These are phyloP conservation scores for Tubosaeta brunneosetosa DNA, from an alignment of 768 basidiomycete species.

Conservation along the genomic window DNA sequence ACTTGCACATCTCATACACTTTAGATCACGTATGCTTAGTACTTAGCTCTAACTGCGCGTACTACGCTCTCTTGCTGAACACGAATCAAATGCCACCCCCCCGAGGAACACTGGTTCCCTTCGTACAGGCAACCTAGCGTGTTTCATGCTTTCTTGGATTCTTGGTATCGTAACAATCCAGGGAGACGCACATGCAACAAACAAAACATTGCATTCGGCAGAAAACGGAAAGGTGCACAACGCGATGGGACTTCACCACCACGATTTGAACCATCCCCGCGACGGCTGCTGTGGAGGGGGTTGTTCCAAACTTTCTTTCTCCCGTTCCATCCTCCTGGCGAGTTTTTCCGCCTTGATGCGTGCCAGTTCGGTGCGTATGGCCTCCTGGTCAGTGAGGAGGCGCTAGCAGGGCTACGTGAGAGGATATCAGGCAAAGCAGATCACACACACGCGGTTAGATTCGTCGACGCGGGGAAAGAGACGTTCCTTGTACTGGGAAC, in stretches of 20 bases:
- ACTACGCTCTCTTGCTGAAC: too few species aligned
- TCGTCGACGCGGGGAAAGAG: conserved; percentile 63
- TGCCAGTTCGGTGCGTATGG: conserved; percentile 63
- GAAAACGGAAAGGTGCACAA: not conserved
- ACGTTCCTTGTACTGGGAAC: conserved; percentile 62
- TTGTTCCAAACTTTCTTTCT: conserved; percentile 33
- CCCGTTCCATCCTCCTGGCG: conserved; percentile 39
- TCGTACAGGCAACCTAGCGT: too few species aligned
- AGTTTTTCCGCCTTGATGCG: conserved; percentile 64
- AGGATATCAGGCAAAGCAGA: not conserved
- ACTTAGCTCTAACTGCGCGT: too few species aligned
- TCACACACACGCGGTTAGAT: conserved; percentile 42
- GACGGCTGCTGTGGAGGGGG: conserved; percentile 15
- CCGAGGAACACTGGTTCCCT: too few species aligned
- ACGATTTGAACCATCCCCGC: conserved; percentile 25
- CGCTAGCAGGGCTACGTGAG: conserved; percentile 34
- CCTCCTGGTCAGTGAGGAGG: conserved; percentile 62
- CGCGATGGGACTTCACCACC: conserved; percentile 26
- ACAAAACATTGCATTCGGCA: conserved; percentile 20
- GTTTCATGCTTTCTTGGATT: too few species aligned
- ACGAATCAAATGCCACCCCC: too few species aligned
- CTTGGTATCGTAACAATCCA: too few species aligned
- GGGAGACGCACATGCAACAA: conserved; percentile 19
- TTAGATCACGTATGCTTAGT: not conserved
- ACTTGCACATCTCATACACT: not conserved